Evolutionary conservation across 352 stramenopile genomes (phyloP).

Genomic region (Phytopythium cucurbitacearum): DNA sequence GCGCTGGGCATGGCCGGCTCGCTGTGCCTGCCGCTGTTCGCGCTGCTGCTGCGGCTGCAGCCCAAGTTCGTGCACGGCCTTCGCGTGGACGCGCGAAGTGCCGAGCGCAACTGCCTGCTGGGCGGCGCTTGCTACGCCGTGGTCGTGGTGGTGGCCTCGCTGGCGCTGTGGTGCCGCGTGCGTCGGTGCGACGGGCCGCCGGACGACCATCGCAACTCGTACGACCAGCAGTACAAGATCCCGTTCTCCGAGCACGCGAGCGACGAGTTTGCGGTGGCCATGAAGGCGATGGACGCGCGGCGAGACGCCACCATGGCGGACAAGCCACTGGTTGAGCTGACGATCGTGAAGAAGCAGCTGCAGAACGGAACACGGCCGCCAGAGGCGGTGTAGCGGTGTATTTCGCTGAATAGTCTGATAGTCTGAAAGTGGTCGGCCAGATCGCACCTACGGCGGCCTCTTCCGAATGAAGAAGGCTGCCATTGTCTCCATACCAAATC

Average conservation of each 20-base stretch:
- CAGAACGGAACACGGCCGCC: no score
- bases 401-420: no score
- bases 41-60: constrained; percentile 50
- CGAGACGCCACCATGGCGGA: constrained; percentile 1
- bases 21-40: constrained; percentile 50
- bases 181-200: constrained; percentile 6
- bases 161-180: constrained; percentile 15
- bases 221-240: constrained; percentile 22
- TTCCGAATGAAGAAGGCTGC: no score
- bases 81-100: constrained; percentile 26
- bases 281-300: constrained; percentile 17
- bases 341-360: no score
- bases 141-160: constrained; percentile 28
- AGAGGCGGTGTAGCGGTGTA: no score
- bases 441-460: no score
- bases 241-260: constrained; percentile 28
- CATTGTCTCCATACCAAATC: no score
- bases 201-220: constrained; percentile 7
- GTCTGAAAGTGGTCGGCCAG: no score
- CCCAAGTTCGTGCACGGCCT: constrained; percentile 55
- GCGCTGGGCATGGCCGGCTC: constrained; percentile 46
- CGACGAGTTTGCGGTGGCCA: constrained; percentile 24
- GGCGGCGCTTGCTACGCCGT: constrained; percentile 40
- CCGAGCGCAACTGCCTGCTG: constrained; percentile 65
- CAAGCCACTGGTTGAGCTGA: no score